Conservation (phyloP, 345 rosid genomes). For the Citrus hindsii region DNA sequence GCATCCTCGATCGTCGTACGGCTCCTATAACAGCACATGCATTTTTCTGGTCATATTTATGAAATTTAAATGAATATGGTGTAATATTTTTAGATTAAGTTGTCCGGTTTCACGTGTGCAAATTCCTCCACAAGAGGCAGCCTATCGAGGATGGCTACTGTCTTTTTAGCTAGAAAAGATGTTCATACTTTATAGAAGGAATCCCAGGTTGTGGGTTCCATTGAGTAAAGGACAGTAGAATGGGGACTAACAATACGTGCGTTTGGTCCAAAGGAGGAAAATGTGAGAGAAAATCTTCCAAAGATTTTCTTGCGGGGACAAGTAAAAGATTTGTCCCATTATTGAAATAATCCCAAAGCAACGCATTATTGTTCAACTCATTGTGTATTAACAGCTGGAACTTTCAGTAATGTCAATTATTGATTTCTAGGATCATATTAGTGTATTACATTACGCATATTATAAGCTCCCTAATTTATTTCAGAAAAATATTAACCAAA, state of each 20-base stretch:
- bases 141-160: not conserved
- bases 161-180: not conserved
- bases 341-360: not conserved
- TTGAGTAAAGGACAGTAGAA: conserved; percentile 2
- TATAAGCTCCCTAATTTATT: not conserved
- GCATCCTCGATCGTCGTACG: too few species aligned
- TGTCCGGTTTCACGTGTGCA: too few species aligned
- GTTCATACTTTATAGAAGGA: not conserved
- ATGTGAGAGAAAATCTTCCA: not conserved
- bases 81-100: too few species aligned
- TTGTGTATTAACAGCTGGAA: not conserved
- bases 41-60: too few species aligned
- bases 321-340: conserved; percentile 10
- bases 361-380: not conserved
- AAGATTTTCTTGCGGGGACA: not conserved
- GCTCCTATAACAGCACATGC: too few species aligned
- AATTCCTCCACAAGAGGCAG: too few species aligned
- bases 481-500: too few species aligned
- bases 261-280: conserved; percentile 9
- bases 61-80: too few species aligned
- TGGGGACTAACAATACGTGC: not conserved
- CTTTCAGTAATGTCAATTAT: not conserved
- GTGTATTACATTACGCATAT: not conserved
- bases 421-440: not conserved
- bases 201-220: conserved; percentile 8